Evolutionary conservation across 2,329 filamentous ascomycete species (phyloP).

Genomic region (Fusarium ambrosium): DNA sequence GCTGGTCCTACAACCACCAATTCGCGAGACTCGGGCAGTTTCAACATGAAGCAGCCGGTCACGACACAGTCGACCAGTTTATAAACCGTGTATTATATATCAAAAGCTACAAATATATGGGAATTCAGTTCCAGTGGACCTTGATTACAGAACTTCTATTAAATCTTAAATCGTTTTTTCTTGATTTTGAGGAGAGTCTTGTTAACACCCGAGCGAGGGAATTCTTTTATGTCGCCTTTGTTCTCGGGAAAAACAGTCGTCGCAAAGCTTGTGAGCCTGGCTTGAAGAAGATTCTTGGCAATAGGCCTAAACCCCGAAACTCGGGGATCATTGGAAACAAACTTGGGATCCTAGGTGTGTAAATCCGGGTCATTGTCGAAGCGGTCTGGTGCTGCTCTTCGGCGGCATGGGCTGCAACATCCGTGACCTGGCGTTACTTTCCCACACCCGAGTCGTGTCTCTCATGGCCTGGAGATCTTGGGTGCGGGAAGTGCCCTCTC

Average conservation of each 20-base stretch:
- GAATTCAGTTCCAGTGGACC: not conserved
- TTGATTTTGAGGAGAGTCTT: not conserved
- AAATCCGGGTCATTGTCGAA: not conserved
- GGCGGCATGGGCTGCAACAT: not conserved
- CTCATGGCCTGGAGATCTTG: not conserved
- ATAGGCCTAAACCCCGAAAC: not conserved
- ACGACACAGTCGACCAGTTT: not conserved
- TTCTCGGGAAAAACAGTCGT: not conserved
- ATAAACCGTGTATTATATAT: not conserved
- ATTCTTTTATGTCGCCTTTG: not conserved
- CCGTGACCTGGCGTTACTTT: not conserved
- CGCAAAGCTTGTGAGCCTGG: not conserved
- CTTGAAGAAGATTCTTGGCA: not conserved
- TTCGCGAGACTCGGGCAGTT: slow-evolving; percentile 8
- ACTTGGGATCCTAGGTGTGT: not conserved
- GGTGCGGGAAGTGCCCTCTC: not conserved
- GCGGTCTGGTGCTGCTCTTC: not conserved
- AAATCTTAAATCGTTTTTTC: too few relatives aligned
- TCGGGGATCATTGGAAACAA: not conserved
- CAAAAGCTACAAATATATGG: not conserved
- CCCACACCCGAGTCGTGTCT: not conserved
- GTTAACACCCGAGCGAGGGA: not conserved
- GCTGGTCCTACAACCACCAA: slow-evolving; percentile 11
- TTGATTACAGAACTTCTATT: not conserved
- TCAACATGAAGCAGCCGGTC: slow-evolving; percentile 4